Percentiles rank a stretch among this genome's conserved stretches.
phyloP scores from a whole-genome alignment of 2,329 filamentous ascomycete species.

The Pyricularia grisea region DNA sequence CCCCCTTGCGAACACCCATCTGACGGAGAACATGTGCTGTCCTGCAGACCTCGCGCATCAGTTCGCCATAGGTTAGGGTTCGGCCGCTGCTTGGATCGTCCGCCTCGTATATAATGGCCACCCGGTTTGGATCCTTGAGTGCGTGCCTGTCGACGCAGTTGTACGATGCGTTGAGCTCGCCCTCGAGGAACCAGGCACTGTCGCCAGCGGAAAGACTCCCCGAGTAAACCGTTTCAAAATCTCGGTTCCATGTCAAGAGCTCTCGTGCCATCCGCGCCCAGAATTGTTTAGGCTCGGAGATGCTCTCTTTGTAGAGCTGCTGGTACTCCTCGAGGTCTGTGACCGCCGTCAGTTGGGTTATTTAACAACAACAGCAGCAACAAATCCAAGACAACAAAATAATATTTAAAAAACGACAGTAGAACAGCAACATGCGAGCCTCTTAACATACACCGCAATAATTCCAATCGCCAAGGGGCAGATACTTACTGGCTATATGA shows the following conservation, averaged over 20 bases:
- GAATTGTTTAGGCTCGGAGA: constrained; percentile 80
- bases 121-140: constrained; percentile 84
- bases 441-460: not conserved
- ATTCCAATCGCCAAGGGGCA: not conserved
- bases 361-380: not conserved
- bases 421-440: not conserved
- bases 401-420: not conserved
- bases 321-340: constrained; percentile 59
- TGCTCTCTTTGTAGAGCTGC: constrained; percentile 70
- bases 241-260: constrained; percentile 78
- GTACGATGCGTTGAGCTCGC: constrained; percentile 88
- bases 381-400: not conserved
- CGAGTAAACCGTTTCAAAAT: constrained; percentile 81
- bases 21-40: constrained; percentile 82
- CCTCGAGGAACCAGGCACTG: constrained; percentile 90
- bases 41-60: constrained; percentile 83
- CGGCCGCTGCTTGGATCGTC: constrained; percentile 84
- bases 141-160: constrained; percentile 97
- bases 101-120: constrained; percentile 97
- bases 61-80: constrained; percentile 85
- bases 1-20: constrained; percentile 94
- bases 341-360: not conserved
- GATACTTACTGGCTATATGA: constrained; percentile 50
- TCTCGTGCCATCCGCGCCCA: constrained; percentile 83
- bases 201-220: constrained; percentile 74